Evolutionary conservation across 768 basidiomycete genomes (phyloP).

Genomic region (Infundibulicybe gibba): DNA sequence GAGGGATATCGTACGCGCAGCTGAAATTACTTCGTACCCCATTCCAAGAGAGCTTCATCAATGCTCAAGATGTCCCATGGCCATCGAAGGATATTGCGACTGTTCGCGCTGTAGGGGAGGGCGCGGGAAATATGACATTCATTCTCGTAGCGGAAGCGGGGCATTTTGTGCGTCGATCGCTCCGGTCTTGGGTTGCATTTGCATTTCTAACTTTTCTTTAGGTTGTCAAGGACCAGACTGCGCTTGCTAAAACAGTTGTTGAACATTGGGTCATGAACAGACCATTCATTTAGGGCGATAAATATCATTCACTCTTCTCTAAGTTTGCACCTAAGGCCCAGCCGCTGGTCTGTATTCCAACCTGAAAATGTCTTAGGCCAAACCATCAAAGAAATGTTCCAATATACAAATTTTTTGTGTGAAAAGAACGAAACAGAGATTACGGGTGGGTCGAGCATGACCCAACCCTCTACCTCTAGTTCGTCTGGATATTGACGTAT

Average conservation of each 20-base stretch:
- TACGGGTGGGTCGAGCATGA: neutral
- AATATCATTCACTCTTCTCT: too few species aligned
- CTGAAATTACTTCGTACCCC: conserved; percentile 19
- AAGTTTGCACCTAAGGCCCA: too few species aligned
- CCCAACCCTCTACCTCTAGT: conserved; percentile 3
- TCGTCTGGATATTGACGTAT: conserved; percentile 8
- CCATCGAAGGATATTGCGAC: conserved; percentile 14
- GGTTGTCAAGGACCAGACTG: conserved; percentile 15
- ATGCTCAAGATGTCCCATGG: conserved; percentile 23
- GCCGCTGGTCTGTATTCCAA: too few species aligned
- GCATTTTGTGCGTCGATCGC: conserved; percentile 22
- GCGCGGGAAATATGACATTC: conserved; percentile 29
- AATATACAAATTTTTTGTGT: too few species aligned
- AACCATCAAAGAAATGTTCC: too few species aligned
- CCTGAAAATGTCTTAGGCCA: too few species aligned
- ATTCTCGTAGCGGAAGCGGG: conserved; percentile 25
- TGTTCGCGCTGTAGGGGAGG: conserved; percentile 21
- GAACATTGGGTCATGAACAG: conserved; percentile 12
- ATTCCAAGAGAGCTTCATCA: conserved; percentile 21
- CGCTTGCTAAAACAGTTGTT: conserved; percentile 14
- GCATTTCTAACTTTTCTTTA: neutral
- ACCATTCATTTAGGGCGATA: neutral
- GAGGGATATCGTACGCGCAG: neutral
- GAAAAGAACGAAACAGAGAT: too few species aligned
- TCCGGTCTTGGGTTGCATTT: neutral